A percentile compares a stretch with the other conserved stretches of the same genome.
phyloP scores from a whole-genome alignment of 163 green algal genomes.

The Picocystis sp. region DNA sequence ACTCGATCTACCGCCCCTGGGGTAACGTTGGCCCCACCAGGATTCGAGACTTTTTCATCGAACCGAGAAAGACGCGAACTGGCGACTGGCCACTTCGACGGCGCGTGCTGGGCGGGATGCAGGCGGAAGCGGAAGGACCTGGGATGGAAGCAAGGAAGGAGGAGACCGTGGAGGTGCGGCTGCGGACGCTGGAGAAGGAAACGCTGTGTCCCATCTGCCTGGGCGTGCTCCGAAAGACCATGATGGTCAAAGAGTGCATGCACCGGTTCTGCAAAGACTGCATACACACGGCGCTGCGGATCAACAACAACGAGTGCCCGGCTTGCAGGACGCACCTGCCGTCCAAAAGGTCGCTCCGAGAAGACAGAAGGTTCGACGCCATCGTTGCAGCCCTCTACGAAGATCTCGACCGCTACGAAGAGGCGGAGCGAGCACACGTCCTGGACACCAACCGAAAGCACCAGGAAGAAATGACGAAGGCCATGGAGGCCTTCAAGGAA shows the following conservation, averaged over 20 bases:
- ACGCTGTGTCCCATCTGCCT: too few species aligned
- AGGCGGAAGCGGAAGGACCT: too few species aligned
- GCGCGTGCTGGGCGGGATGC: too few species aligned
- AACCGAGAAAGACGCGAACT: too few species aligned
- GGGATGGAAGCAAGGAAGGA: constrained; percentile 3
- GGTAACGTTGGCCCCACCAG: too few species aligned
- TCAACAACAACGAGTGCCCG: constrained; percentile 23
- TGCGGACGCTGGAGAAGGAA: constrained; percentile 6
- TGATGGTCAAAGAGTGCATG: constrained; percentile 20
- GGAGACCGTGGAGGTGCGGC: not conserved
- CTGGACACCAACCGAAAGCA: too few species aligned
- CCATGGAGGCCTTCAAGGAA: too few species aligned
- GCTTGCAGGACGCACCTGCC: constrained; percentile 14
- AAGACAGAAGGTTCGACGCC: constrained; percentile 17
- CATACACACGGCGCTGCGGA: constrained; percentile 20
- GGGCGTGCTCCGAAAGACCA: constrained; percentile 18
- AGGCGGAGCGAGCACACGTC: too few species aligned
- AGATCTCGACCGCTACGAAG: constrained; percentile 1
- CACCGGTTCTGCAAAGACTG: constrained; percentile 20
- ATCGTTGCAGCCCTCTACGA: constrained; percentile 17
- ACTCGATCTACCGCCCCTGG: too few species aligned
- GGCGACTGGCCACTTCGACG: too few species aligned
- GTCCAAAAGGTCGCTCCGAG: constrained; percentile 14
- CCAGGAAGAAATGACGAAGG: too few species aligned
- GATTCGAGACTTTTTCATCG: too few species aligned